Evolutionary conservation across 2,329 filamentous ascomycete genomes (phyloP).

Genomic region (Acrocalymma vagum): DNA sequence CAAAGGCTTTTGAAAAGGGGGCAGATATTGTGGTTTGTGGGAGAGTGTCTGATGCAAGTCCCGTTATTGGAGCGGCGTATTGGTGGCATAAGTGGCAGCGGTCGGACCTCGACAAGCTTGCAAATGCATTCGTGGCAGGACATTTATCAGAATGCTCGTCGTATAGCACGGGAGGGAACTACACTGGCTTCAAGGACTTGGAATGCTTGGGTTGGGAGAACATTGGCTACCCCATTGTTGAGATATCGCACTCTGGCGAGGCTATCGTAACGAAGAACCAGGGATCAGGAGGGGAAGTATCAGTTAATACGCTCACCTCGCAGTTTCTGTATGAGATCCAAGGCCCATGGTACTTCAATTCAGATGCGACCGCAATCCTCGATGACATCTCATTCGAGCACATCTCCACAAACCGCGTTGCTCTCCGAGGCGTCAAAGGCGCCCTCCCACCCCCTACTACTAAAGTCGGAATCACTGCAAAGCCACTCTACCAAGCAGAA

Average conservation of each 20-base stretch:
- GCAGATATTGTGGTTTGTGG: slow-evolving; percentile 57
- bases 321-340: slow-evolving; percentile 59
- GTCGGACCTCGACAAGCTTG: slow-evolving; percentile 49
- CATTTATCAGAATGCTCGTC: slow-evolving; percentile 55
- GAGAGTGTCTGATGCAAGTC: slow-evolving; percentile 54
- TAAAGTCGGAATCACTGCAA: slow-evolving; percentile 55
- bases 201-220: slow-evolving; percentile 40
- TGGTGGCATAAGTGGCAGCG: slow-evolving; percentile 57
- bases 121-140: slow-evolving; percentile 54
- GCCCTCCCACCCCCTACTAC: slow-evolving; percentile 47
- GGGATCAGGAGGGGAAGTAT: slow-evolving; percentile 46
- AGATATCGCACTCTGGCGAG: slow-evolving; percentile 34
- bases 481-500: slow-evolving; percentile 57
- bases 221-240: slow-evolving; percentile 42
- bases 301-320: slow-evolving; percentile 60
- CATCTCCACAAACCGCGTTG: slow-evolving; percentile 58
- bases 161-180: slow-evolving; percentile 55
- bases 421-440: slow-evolving; percentile 55
- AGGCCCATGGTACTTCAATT: slow-evolving; percentile 64
- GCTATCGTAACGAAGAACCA: slow-evolving; percentile 40
- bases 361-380: slow-evolving; percentile 63
- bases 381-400: slow-evolving; percentile 62
- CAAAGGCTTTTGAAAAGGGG: slow-evolving; percentile 49
- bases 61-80: slow-evolving; percentile 53
- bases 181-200: slow-evolving; percentile 53